Conservation (phyloP, 495 filamentous ascomycete genomes). For the Xylaria bambusicola region DNA sequence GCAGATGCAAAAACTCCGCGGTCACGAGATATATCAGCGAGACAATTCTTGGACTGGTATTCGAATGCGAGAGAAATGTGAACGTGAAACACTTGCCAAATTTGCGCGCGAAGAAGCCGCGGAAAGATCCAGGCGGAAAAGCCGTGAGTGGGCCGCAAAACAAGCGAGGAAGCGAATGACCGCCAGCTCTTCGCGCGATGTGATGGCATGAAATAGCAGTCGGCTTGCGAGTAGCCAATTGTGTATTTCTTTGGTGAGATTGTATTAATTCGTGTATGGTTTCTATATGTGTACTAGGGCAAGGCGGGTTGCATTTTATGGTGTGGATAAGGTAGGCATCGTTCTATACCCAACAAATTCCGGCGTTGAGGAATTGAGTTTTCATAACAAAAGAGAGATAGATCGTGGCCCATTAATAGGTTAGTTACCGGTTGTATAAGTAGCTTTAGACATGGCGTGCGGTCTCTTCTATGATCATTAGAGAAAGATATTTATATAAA, state of each 20-base stretch:
- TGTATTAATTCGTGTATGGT: slow-evolving; percentile 14
- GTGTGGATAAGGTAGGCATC: slow-evolving; percentile 23
- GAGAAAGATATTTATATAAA: too few species aligned
- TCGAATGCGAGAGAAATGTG: slow-evolving; percentile 53
- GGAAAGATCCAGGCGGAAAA: slow-evolving; percentile 62
- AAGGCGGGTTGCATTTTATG: slow-evolving; percentile 7
- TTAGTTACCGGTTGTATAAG: slow-evolving; percentile 7
- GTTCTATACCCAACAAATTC: slow-evolving; percentile 11
- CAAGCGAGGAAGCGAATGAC: slow-evolving; percentile 43
- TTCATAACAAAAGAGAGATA: background rate
- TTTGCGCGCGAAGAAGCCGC: slow-evolving; percentile 64
- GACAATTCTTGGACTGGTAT: slow-evolving; percentile 52
- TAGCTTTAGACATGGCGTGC: background rate
- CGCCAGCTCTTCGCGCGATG: slow-evolving; percentile 19
- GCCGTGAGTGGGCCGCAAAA: slow-evolving; percentile 71
- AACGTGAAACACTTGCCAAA: slow-evolving; percentile 59
- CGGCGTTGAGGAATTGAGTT: slow-evolving; percentile 6
- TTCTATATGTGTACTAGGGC: slow-evolving; percentile 1
- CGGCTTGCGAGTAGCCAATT: background rate
- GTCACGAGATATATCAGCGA: slow-evolving; percentile 62
- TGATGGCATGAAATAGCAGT: slow-evolving; percentile 6
- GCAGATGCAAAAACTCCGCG: slow-evolving; percentile 53
- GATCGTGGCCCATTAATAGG: too few species aligned
- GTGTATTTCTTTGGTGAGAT: background rate
- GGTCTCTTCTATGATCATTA: background rate